Conservation (phyloP, 169 alveolate species). For the Toxoplasma gondii region DNA sequence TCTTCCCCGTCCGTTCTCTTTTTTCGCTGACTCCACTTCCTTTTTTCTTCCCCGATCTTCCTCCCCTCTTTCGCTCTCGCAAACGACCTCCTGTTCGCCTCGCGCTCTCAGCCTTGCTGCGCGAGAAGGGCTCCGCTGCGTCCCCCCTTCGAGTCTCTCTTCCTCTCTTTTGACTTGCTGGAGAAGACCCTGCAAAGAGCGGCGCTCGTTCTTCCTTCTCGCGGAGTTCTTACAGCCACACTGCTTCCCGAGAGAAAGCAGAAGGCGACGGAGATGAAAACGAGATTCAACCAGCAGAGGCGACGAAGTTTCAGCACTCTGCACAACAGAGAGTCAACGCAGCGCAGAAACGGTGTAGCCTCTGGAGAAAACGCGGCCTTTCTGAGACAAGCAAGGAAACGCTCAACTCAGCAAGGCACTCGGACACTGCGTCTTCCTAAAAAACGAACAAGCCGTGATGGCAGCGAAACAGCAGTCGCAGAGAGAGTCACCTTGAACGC, state of each 20-base stretch:
- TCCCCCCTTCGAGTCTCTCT: not conserved
- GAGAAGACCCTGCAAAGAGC: too few relatives aligned
- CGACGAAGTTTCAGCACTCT: not conserved
- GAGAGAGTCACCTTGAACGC: too few relatives aligned
- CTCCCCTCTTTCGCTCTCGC: not conserved
- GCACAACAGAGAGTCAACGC: not conserved
- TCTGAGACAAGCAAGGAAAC: too few relatives aligned
- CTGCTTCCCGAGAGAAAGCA: not conserved
- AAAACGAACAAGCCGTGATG: too few relatives aligned
- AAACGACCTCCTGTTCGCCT: too few relatives aligned
- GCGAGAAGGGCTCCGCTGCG: too few relatives aligned
- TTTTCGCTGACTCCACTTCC: not conserved
- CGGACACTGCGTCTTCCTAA: too few relatives aligned
- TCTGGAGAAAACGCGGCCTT: too few relatives aligned
- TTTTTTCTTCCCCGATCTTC: not conserved
- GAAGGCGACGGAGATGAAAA: constrained; percentile 5
- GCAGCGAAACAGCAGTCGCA: too few relatives aligned
- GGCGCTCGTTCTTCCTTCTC: not conserved
- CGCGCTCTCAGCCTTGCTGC: not conserved
- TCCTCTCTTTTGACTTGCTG: not conserved
- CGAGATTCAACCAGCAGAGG: not conserved
- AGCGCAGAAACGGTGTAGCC: too few relatives aligned
- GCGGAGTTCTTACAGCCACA: not conserved
- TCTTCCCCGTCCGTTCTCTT: too few relatives aligned
- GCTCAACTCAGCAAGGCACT: too few relatives aligned